phyloP scores from a whole-genome alignment of 345 rosid species.

The Lenwebbia sp. region DNA sequence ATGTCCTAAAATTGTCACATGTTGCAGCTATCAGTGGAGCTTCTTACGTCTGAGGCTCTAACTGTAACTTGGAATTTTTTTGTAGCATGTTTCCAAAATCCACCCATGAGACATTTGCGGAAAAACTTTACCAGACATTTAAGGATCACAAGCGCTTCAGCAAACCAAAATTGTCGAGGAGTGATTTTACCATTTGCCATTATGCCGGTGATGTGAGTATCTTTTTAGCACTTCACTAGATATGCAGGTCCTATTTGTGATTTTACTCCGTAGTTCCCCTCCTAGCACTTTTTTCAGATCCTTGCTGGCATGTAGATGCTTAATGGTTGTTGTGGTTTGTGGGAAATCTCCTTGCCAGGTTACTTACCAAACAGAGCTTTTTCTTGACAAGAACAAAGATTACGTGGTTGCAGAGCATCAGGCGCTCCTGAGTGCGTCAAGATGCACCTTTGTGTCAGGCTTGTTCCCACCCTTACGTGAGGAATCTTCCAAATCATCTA shows the following conservation, averaged over 20 bases:
- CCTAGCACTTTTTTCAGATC: background rate
- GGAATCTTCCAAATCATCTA: slow-evolving; percentile 78
- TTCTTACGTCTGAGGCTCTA: background rate
- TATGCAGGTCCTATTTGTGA: background rate
- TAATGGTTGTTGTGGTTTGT: background rate
- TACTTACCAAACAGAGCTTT: slow-evolving; percentile 87
- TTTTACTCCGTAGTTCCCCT: background rate
- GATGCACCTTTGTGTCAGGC: slow-evolving; percentile 69
- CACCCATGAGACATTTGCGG: slow-evolving; percentile 90
- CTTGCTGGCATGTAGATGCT: background rate
- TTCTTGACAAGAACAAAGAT: slow-evolving; percentile 95
- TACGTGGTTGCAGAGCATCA: slow-evolving; percentile 94
- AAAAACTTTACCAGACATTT: slow-evolving; percentile 92
- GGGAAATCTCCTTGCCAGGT: slow-evolving; percentile 34
- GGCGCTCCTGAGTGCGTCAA: slow-evolving; percentile 66
- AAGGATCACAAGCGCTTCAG: slow-evolving; percentile 72
- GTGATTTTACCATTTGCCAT: slow-evolving; percentile 90
- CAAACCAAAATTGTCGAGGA: slow-evolving; percentile 89
- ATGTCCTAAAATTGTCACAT: slow-evolving; percentile 9
- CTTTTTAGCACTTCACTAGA: background rate
- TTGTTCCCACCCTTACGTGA: slow-evolving; percentile 73
- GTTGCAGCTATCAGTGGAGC: background rate
- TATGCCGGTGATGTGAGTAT: slow-evolving; percentile 95
- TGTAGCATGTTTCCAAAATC: slow-evolving; percentile 97
- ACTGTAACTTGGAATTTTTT: background rate